These are phyloP conservation scores for Pichia californica DNA, from an alignment of 805 yeast genomes.

Conservation along the genomic window DNA sequence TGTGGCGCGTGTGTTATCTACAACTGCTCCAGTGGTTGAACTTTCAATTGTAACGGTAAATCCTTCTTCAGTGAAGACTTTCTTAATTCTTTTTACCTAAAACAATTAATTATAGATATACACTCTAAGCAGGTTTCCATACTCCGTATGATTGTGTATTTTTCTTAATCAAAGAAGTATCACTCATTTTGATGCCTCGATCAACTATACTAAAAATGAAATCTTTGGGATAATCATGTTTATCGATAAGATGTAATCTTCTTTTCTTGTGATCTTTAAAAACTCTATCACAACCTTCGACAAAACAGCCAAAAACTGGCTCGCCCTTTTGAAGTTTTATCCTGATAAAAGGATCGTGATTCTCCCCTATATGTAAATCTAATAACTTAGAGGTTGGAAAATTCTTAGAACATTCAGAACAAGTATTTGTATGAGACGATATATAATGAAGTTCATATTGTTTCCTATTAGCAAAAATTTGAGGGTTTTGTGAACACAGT, in stretches of 20 bases:
- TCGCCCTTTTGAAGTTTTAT: slow-evolving; percentile 35
- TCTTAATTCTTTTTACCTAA: too few species aligned
- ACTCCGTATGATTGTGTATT: slow-evolving; percentile 10
- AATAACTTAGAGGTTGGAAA: slow-evolving; percentile 40
- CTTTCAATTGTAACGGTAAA: too few species aligned
- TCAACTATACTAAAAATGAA: slow-evolving; percentile 26
- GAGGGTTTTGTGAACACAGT: slow-evolving; percentile 12
- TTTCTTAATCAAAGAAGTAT: slow-evolving; percentile 19
- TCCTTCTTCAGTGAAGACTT: too few species aligned
- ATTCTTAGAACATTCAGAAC: slow-evolving; percentile 32
- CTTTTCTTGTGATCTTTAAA: slow-evolving; percentile 37
- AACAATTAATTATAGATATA: too few species aligned
- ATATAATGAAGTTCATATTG: slow-evolving; percentile 24
- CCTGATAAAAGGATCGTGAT: slow-evolving; percentile 43
- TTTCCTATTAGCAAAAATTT: slow-evolving; percentile 6
- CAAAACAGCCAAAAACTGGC: slow-evolving; percentile 37
- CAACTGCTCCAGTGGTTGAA: too few species aligned
- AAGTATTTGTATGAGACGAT: slow-evolving; percentile 24
- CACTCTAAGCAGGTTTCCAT: slow-evolving; percentile 15
- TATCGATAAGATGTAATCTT: slow-evolving; percentile 41
- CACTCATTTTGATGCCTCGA: slow-evolving; percentile 19
- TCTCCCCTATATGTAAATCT: slow-evolving; percentile 44
- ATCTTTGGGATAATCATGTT: slow-evolving; percentile 42
- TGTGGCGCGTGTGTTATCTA: too few species aligned
- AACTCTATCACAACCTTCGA: slow-evolving; percentile 32